Evolutionary conservation across 208 protist species (phyloP).

Genomic region (Wallacemonas rigidus): DNA sequence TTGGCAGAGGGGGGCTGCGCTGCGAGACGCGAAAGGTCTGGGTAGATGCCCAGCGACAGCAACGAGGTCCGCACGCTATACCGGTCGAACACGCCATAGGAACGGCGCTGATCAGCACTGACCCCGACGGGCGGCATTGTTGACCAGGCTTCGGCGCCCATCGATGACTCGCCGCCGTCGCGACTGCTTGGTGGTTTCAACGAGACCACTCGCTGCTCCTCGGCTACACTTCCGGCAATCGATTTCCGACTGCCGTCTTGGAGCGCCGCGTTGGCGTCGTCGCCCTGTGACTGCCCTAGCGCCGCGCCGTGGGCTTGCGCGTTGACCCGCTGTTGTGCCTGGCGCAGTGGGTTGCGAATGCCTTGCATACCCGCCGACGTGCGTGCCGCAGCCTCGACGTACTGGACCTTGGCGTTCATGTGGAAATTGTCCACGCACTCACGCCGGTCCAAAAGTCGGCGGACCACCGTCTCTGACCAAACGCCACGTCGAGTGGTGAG

Average conservation of each 20-base stretch:
- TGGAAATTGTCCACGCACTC: background rate
- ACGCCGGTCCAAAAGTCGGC: background rate
- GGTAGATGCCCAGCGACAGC: conserved; percentile 1
- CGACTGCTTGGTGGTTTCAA: background rate
- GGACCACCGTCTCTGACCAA: background rate
- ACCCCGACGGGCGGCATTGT: background rate
- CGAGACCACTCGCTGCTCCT: too few species aligned
- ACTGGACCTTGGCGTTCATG: background rate
- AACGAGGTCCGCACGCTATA: background rate
- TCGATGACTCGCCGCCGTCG: background rate
- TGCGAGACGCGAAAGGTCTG: background rate
- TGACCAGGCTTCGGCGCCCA: background rate
- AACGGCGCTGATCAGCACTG: too few species aligned
- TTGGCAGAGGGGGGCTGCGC: too few species aligned
- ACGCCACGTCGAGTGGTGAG: background rate
- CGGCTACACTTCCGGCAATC: background rate
- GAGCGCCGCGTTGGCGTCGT: background rate
- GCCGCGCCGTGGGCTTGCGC: background rate
- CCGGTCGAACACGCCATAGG: background rate
- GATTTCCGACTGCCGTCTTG: background rate
- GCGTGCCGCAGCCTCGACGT: conserved; percentile 2
- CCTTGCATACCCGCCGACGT: background rate
- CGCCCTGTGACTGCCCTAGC: background rate
- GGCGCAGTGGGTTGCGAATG: background rate
- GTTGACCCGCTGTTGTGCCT: background rate